A percentile compares a stretch with the other conserved stretches of the same genome.
These are phyloP conservation scores for Vaucheria bursata DNA, from an alignment of 352 stramenopile genomes.

Conservation along the genomic window DNA sequence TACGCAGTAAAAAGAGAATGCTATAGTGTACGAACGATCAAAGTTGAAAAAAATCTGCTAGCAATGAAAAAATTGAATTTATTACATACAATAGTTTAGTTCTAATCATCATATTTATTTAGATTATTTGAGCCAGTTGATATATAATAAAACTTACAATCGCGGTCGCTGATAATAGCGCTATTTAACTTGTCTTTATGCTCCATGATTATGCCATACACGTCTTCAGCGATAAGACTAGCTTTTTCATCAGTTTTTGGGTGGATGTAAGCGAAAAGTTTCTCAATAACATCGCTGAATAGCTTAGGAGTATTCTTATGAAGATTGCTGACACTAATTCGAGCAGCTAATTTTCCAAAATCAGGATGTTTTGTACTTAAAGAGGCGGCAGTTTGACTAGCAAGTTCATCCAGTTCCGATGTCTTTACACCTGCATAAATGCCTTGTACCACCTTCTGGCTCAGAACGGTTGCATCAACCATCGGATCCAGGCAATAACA, in stretches of 20 bases:
- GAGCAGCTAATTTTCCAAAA: slow-evolving; percentile 92
- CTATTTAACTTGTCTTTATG: slow-evolving; percentile 83
- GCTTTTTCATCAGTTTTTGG: slow-evolving; percentile 83
- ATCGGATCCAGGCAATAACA: slow-evolving; percentile 81
- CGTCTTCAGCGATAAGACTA: slow-evolving; percentile 82
- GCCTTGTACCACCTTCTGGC: slow-evolving; percentile 63
- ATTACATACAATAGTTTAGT: background rate
- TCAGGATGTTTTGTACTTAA: slow-evolving; percentile 94
- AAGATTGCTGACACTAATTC: slow-evolving; percentile 96
- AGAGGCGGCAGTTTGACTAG: slow-evolving; percentile 77
- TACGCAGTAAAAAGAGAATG: too few species aligned
- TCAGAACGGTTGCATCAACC: slow-evolving; percentile 75
- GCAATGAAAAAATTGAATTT: too few species aligned
- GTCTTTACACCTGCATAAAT: slow-evolving; percentile 78
- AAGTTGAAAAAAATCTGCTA: too few species aligned
- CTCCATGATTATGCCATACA: slow-evolving; percentile 87
- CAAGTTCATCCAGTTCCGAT: slow-evolving; percentile 81
- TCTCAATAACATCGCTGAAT: slow-evolving; percentile 73
- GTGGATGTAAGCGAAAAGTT: slow-evolving; percentile 87
- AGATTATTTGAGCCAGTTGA: slow-evolving; percentile 33
- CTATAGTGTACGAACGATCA: too few species aligned
- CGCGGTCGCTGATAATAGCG: slow-evolving; percentile 90
- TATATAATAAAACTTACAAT: slow-evolving; percentile 99
- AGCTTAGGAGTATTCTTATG: slow-evolving; percentile 94
- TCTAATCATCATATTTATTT: background rate